These are phyloP conservation scores for Leptographium lundbergii DNA, from an alignment of 2,329 filamentous ascomycete genomes.

Conservation along the genomic window DNA sequence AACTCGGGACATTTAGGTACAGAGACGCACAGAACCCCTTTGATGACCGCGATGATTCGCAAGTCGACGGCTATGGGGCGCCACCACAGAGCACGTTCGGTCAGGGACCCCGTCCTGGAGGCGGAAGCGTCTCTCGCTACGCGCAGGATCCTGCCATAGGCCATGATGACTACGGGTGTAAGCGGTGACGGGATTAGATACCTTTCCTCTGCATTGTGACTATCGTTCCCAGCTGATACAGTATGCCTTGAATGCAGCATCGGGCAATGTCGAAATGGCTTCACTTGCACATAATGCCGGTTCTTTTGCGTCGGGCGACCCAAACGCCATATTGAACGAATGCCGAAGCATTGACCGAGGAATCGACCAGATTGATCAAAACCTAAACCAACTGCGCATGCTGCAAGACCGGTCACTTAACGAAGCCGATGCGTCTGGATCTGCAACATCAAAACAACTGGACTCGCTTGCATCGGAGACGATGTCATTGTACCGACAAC, in stretches of 20 bases:
- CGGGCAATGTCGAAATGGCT: constrained; percentile 56
- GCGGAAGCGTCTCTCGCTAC: constrained; percentile 14
- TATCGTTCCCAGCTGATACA: background rate
- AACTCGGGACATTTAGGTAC: constrained; percentile 30
- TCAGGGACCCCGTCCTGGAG: constrained; percentile 18
- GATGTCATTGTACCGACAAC: constrained; percentile 67
- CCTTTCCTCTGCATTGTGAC: background rate
- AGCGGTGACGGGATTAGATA: background rate
- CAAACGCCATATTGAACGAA: constrained; percentile 72
- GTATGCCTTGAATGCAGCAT: constrained; percentile 18
- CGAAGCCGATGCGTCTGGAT: constrained; percentile 58
- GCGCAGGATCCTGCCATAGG: constrained; percentile 19
- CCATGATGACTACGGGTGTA: constrained; percentile 25
- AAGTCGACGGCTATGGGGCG: constrained; percentile 23
- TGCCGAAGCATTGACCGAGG: constrained; percentile 68
- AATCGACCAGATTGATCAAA: constrained; percentile 61
- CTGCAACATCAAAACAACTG: constrained; percentile 54
- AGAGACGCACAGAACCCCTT: constrained; percentile 43
- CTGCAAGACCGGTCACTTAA: constrained; percentile 61
- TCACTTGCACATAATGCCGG: constrained; percentile 43
- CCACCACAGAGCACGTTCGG: constrained; percentile 17
- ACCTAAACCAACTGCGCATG: constrained; percentile 58
- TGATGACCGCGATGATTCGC: constrained; percentile 35
- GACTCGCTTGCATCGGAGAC: constrained; percentile 65
- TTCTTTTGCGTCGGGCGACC: constrained; percentile 37